Conservation (phyloP, 306 rosid genomes). For the Vachellia pachyceras region DNA sequence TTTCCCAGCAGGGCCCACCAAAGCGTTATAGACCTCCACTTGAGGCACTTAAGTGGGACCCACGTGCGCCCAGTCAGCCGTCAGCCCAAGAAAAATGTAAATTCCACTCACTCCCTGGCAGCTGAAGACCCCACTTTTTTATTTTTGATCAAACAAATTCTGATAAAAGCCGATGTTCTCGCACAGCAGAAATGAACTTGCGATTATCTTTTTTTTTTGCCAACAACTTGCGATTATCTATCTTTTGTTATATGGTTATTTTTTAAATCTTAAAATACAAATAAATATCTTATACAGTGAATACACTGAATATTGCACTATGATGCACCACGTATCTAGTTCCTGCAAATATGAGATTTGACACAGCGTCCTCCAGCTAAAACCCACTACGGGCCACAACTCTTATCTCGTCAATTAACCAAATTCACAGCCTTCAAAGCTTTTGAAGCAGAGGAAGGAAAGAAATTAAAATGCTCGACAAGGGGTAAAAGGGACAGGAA, state of each 20-base stretch:
- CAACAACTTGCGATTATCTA: too few relatives aligned
- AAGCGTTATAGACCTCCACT: neutral
- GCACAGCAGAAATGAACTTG: neutral
- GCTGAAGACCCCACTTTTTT: neutral
- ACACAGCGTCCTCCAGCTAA: neutral
- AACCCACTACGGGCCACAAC: conserved; percentile 26
- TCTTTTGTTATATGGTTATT: neutral
- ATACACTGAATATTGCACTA: neutral
- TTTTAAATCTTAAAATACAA: neutral
- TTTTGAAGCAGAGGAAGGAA: conserved; percentile 14
- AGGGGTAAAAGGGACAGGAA: conserved; percentile 29
- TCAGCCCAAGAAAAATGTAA: conserved; percentile 5
- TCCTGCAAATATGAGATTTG: conserved; percentile 31
- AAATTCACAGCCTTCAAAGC: too few relatives aligned
- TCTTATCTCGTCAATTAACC: conserved; percentile 28
- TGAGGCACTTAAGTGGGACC: neutral
- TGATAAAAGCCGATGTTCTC: neutral
- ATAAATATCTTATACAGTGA: conserved; percentile 23
- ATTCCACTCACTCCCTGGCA: neutral
- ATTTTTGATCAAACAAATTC: neutral
- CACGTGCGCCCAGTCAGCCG: neutral
- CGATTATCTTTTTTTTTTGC: too few relatives aligned
- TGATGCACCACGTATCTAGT: conserved; percentile 40
- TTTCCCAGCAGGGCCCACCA: conserved; percentile 28
- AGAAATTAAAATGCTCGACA: conserved; percentile 26